Evolutionary conservation across 208 protist species (phyloP).

Genomic region (Wallacemonas sp.): DNA sequence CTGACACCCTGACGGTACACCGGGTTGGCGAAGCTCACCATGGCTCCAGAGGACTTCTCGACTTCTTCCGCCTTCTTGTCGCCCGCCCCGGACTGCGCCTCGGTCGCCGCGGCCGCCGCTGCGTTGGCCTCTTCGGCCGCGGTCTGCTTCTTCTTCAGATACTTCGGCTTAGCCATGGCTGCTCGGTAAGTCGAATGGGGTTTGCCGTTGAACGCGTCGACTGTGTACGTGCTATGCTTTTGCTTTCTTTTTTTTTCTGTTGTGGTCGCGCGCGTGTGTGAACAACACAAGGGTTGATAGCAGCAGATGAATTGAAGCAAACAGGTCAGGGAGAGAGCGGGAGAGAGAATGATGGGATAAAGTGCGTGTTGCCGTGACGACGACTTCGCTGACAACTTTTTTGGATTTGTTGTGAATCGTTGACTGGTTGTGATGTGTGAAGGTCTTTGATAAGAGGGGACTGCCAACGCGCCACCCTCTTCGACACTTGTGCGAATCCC

Average conservation of each 20-base stretch:
- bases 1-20: slow-evolving; percentile 81
- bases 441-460: too few species aligned
- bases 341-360: too few species aligned
- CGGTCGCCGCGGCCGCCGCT: background rate
- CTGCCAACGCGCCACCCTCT: too few species aligned
- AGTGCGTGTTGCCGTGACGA: too few species aligned
- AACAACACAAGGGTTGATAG: too few species aligned
- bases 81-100: background rate
- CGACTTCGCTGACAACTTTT: too few species aligned
- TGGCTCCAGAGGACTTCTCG: slow-evolving; percentile 57
- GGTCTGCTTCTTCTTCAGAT: slow-evolving; percentile 79
- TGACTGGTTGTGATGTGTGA: too few species aligned
- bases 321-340: too few species aligned
- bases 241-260: background rate
- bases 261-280: too few species aligned
- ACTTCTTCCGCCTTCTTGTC: slow-evolving; percentile 17
- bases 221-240: background rate
- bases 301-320: too few species aligned
- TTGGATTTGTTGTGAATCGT: too few species aligned
- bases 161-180: slow-evolving; percentile 84
- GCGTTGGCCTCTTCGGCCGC: slow-evolving; percentile 14
- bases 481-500: too few species aligned
- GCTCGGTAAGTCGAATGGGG: background rate
- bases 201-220: background rate
- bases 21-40: slow-evolving; percentile 84